Conservation (phyloP, 331 rosid species). For the Quercus lobata region DNA sequence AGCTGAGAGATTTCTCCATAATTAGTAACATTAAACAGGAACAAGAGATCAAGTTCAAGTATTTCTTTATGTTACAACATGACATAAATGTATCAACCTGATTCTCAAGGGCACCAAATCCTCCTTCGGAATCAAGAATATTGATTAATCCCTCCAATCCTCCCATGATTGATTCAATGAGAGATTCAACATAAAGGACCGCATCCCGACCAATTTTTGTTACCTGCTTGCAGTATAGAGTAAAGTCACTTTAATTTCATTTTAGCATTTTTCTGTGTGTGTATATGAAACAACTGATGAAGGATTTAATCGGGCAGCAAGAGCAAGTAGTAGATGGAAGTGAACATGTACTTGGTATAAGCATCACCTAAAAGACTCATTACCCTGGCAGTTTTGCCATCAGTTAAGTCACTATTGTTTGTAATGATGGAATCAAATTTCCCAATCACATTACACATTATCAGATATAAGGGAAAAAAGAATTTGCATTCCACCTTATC, state of each 20-base stretch:
- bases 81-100: slow-evolving; percentile 57
- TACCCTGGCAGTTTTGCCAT: slow-evolving; percentile 3
- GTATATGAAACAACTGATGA: slow-evolving; percentile 3
- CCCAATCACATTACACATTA: not conserved
- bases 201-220: slow-evolving; percentile 98
- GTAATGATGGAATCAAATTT: not conserved
- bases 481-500: not conserved
- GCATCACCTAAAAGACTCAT: slow-evolving; percentile 7
- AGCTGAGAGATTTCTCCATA: slow-evolving; percentile 56
- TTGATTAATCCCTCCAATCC: slow-evolving; percentile 97
- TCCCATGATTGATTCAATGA: slow-evolving; percentile 97
- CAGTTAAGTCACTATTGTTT: not conserved
- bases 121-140: slow-evolving; percentile 98
- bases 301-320: not conserved
- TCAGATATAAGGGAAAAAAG: not conserved
- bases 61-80: not conserved
- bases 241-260: slow-evolving; percentile 17
- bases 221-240: slow-evolving; percentile 60
- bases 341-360: slow-evolving; percentile 5
- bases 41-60: not conserved
- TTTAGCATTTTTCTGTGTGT: slow-evolving; percentile 15
- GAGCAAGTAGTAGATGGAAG: slow-evolving; percentile 1
- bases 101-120: slow-evolving; percentile 93
- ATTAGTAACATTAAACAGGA: slow-evolving; percentile 32
- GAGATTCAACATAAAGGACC: slow-evolving; percentile 96